Evolutionary conservation across 129 eudicot genomes (phyloP).

Genomic region (Oenanthe sinensis): DNA sequence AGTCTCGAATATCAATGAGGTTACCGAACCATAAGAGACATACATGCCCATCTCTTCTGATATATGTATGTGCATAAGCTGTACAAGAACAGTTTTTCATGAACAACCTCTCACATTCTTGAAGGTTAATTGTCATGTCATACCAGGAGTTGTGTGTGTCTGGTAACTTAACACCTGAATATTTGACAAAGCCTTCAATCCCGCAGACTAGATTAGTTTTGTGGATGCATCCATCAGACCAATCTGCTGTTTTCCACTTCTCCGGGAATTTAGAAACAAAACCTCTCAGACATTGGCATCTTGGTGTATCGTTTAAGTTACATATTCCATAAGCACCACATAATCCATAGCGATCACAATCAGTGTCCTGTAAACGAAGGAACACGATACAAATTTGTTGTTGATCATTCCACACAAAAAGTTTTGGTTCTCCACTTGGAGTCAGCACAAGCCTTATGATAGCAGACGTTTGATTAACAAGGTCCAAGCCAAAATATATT

Average conservation of each 20-base stretch:
- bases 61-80: not conserved
- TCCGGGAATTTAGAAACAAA: not conserved
- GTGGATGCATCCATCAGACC: not conserved
- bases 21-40: not conserved
- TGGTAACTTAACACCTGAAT: not conserved
- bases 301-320: not conserved
- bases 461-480: not conserved
- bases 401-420: not conserved
- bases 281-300: not conserved
- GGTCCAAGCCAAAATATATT: not conserved
- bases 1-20: not conserved
- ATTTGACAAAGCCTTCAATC: not conserved
- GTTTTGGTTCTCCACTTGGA: constrained; percentile 1
- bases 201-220: not conserved
- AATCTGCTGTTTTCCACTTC: not conserved
- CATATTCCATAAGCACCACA: not conserved
- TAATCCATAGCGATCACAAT: not conserved
- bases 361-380: not conserved
- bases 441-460: not conserved
- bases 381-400: not conserved
- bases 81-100: constrained; percentile 4
- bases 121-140: not conserved
- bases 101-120: constrained; percentile 2
- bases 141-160: constrained; percentile 2
- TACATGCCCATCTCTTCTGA: not conserved